Conservation (phyloP, 495 filamentous ascomycete genomes). For the Pyrenula massariospora region DNA sequence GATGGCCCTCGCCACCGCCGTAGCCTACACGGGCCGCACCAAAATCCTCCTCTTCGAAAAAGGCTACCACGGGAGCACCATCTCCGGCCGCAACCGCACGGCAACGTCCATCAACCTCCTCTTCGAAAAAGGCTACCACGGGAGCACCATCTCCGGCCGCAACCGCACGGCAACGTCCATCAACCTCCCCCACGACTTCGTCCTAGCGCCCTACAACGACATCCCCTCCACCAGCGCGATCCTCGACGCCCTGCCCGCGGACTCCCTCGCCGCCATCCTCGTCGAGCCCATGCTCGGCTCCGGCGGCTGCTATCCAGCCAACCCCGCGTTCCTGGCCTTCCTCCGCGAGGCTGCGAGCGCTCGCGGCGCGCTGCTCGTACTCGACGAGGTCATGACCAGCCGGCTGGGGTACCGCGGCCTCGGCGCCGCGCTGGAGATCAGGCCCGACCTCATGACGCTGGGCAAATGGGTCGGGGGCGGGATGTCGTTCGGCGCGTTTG, state of each 20-base stretch:
- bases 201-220: constrained; percentile 33
- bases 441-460: constrained; percentile 46
- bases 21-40: constrained; percentile 13
- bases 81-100: constrained; percentile 2
- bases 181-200: constrained; percentile 28
- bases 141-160: constrained; percentile 10
- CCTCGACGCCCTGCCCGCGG: constrained; percentile 9
- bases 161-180: constrained; percentile 5
- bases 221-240: constrained; percentile 8
- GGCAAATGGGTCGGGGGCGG: constrained; percentile 57
- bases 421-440: constrained; percentile 24
- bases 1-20: constrained; percentile 20
- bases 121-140: constrained; percentile 19
- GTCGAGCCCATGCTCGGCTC: constrained; percentile 48
- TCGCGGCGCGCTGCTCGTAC: constrained; percentile 38
- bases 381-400: constrained; percentile 57
- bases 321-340: constrained; percentile 28
- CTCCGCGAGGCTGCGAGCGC: constrained; percentile 20
- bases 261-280: constrained; percentile 40
- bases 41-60: constrained; percentile 21
- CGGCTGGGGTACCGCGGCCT: constrained; percentile 37
- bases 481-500: constrained; percentile 51
- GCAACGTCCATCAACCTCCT: no score
- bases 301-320: constrained; percentile 37
- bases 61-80: constrained; percentile 17